Evolutionary conservation across 192 early-diverging fungal species (phyloP).

Genomic region (Linnemannia elongata): DNA sequence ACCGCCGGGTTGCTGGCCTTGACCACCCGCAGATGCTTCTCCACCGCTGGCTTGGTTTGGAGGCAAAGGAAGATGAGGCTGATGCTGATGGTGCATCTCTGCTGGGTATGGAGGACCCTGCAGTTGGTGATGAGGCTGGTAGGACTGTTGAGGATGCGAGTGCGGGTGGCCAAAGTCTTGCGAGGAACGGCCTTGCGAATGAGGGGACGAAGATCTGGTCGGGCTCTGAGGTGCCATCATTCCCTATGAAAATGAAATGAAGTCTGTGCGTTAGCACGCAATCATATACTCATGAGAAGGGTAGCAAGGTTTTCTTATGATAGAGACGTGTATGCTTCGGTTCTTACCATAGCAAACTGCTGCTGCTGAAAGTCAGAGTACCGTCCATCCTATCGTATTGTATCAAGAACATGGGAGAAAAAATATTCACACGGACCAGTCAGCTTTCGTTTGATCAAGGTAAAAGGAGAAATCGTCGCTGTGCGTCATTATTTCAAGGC

Average conservation of each 20-base stretch:
- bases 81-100: constrained; percentile 20
- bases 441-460: background rate
- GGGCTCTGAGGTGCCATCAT: constrained; percentile 42
- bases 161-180: constrained; percentile 7
- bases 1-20: constrained; percentile 1
- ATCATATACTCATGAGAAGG: background rate
- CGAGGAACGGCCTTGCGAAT: background rate
- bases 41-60: background rate
- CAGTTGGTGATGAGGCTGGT: constrained; percentile 9
- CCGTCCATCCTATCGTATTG: constrained; percentile 18
- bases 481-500: background rate
- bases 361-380: constrained; percentile 31
- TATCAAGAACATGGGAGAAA: background rate
- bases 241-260: constrained; percentile 5
- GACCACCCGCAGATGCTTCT: background rate
- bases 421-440: background rate
- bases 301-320: background rate
- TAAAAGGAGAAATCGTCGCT: background rate
- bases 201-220: constrained; percentile 12
- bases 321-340: background rate
- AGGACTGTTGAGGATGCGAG: constrained; percentile 10
- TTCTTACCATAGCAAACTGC: constrained; percentile 29
- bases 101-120: background rate
- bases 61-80: constrained; percentile 3
- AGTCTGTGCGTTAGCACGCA: background rate